Percentiles rank a stretch among this genome's conserved stretches.
Evolutionary conservation across 2,329 filamentous ascomycete species (phyloP).

Genomic region (Fusarium sp.): DNA sequence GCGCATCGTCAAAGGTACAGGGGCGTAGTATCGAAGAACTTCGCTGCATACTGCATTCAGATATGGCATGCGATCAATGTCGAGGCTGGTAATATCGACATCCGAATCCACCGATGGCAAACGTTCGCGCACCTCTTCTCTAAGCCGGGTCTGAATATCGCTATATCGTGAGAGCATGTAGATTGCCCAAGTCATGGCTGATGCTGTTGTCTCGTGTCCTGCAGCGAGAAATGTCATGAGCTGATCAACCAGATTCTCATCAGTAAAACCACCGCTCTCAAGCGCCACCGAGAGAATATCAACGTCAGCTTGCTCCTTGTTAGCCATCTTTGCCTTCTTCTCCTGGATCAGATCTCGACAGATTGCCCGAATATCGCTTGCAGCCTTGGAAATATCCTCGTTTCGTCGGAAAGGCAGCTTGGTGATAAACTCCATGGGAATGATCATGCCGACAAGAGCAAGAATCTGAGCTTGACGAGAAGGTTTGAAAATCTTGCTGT

Average conservation of each 20-base stretch:
- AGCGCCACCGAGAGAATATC: constrained; percentile 88
- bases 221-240: constrained; percentile 91
- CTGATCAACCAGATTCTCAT: constrained; percentile 86
- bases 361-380: constrained; percentile 69
- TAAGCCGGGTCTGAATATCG: constrained; percentile 73
- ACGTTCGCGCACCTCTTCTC: constrained; percentile 72
- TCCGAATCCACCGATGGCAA: constrained; percentile 63
- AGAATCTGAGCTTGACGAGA: constrained; percentile 65
- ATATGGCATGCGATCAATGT: constrained; percentile 81
- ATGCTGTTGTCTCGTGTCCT: constrained; percentile 83
- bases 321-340: constrained; percentile 69
- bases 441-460: constrained; percentile 68
- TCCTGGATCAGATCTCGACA: constrained; percentile 76
- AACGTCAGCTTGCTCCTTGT: constrained; percentile 63
- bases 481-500: constrained; percentile 66
- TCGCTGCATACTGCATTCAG: constrained; percentile 84
- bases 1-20: constrained; percentile 78
- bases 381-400: constrained; percentile 68
- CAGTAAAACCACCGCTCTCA: constrained; percentile 78
- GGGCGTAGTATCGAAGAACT: constrained; percentile 77
- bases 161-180: constrained; percentile 76
- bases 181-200: constrained; percentile 79
- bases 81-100: constrained; percentile 53
- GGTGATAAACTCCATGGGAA: constrained; percentile 71
- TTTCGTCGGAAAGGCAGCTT: constrained; percentile 78